Evolutionary conservation across 768 basidiomycete genomes (phyloP), one percentile per base, ranked within the genome.

Genomic region (Hygrocybe punicea): DNA sequence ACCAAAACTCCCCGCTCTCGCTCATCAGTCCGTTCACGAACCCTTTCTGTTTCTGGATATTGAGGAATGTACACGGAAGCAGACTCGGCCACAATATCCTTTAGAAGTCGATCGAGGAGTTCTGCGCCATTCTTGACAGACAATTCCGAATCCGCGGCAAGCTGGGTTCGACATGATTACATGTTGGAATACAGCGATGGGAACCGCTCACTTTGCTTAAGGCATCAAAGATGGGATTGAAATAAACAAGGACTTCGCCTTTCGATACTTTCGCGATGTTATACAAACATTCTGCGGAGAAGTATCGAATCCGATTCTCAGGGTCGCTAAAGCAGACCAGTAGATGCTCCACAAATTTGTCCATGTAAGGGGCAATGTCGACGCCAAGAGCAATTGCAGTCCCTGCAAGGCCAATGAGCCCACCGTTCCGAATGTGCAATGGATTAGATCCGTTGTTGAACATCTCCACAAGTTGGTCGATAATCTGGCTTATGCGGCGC

Each of bases 51-150:
- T 67, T 92, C 91, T 2, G 86, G 83, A 67, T 90, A 90, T 57
- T 91, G 84, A 9, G 94, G 93, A 51, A 97, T 87, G 69, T 97
- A 98, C 35, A 91, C 88, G 1, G 94, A 93, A 2, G 96, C 97
- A 7, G 93, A 91, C 72, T 98, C 97, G 11, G 94, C 89, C 4
- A 98, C 96, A 48, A 98, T 96, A 63, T 99, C 97, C 67, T 98
- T 98, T 63, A 99, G 82, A n/a, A 98, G 82, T 17, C 96, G 84
- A 70, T 99, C 97, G 56, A 98, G 81, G 25, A 99, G 82, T 70
- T 99, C 97, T 1, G 97, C 95, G 2, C 96, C 96, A 66, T 98
- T 98, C 83, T 97, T 96, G 59, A 99, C 96, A 2, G 97, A 96
- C 36, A 91, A 65, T 63, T 98, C 96, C 0, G 93, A 89, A 70